Conservation (phyloP, 2,329 filamentous ascomycete species). For the Fusarium sp. region DNA sequence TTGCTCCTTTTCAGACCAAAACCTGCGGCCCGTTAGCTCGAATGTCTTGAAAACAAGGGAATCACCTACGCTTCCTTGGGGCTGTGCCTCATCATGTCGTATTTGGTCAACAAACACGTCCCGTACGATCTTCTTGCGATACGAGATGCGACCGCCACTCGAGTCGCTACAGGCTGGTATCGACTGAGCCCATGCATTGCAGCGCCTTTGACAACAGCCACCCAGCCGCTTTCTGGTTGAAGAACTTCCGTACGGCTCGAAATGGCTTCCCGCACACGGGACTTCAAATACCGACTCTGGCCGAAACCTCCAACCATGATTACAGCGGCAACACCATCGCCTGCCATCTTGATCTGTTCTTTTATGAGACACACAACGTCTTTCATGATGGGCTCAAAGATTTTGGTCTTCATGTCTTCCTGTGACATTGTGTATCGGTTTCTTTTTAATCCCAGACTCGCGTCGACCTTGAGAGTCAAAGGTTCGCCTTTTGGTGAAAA, state of each 20-base stretch:
- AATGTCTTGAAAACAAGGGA: not conserved
- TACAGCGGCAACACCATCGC: conserved; percentile 52
- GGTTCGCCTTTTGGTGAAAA: conserved; percentile 52
- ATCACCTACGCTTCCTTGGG: conserved; percentile 51
- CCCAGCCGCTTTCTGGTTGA: conserved; percentile 62
- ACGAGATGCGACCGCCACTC: conserved; percentile 50
- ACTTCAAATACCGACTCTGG: conserved; percentile 57
- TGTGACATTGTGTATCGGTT: conserved; percentile 52
- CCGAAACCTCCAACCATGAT: conserved; percentile 63
- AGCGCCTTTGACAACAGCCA: conserved; percentile 62
- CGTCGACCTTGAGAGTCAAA: conserved; percentile 51
- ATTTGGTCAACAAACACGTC: conserved; percentile 51
- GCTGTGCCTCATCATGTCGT: conserved; percentile 52
- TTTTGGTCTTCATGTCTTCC: conserved; percentile 73
- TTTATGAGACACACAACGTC: conserved; percentile 56
- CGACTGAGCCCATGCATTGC: conserved; percentile 55
- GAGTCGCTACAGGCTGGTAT: conserved; percentile 45
- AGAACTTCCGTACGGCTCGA: conserved; percentile 54
- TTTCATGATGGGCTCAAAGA: conserved; percentile 56
- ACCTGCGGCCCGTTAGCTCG: conserved; percentile 43
- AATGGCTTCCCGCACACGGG: conserved; percentile 53
- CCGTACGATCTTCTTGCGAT: conserved; percentile 53
- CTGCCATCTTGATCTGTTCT: conserved; percentile 54
- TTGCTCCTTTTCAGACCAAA: conserved; percentile 54
- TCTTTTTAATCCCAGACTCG: conserved; percentile 49